Evolutionary conservation across 306 rosid species (phyloP).

Genomic region (Cicer yamashitae): DNA sequence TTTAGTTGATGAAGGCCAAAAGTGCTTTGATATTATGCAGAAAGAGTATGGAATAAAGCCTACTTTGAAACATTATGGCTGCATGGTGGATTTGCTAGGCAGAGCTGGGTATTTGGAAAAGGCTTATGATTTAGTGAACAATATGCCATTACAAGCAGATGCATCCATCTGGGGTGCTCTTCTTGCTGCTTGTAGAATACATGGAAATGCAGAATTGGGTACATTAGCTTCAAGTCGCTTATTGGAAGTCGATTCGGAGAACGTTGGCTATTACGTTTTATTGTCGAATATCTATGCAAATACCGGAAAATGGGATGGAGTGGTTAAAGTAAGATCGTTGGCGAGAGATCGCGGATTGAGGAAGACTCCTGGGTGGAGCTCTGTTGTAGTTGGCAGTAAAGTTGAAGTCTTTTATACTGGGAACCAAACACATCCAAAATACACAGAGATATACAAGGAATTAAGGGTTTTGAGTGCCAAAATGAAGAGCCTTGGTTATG

Average conservation of each 20-base stretch:
- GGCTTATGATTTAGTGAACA: slow-evolving; percentile 51
- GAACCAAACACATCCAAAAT: slow-evolving; percentile 56
- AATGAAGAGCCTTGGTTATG: slow-evolving; percentile 59
- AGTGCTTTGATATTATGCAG: slow-evolving; percentile 56
- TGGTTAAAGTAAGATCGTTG: slow-evolving; percentile 32
- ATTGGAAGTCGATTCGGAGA: slow-evolving; percentile 54
- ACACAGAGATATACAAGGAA: slow-evolving; percentile 50
- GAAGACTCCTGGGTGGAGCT: slow-evolving; percentile 42
- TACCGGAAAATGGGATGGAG: slow-evolving; percentile 52
- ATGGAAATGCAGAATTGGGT: slow-evolving; percentile 56
- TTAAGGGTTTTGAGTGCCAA: slow-evolving; percentile 49
- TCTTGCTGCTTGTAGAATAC: slow-evolving; percentile 57
- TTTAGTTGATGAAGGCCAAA: slow-evolving; percentile 52
- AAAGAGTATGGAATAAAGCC: slow-evolving; percentile 49
- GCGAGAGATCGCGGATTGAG: slow-evolving; percentile 40
- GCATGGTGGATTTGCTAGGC: slow-evolving; percentile 62
- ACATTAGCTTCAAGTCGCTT: slow-evolving; percentile 46
- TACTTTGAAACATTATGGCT: slow-evolving; percentile 57
- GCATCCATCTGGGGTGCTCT: slow-evolving; percentile 63
- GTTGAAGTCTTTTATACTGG: slow-evolving; percentile 60
- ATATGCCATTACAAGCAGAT: slow-evolving; percentile 56
- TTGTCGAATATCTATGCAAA: slow-evolving; percentile 60
- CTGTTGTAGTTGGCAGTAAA: slow-evolving; percentile 49
- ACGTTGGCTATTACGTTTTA: slow-evolving; percentile 61
- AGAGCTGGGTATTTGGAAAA: slow-evolving; percentile 55